A percentile compares a stretch with the other conserved stretches of the same genome.
These are phyloP conservation scores for Porphyrellus cyaneotinctus DNA, from an alignment of 768 basidiomycete species.

Conservation along the genomic window DNA sequence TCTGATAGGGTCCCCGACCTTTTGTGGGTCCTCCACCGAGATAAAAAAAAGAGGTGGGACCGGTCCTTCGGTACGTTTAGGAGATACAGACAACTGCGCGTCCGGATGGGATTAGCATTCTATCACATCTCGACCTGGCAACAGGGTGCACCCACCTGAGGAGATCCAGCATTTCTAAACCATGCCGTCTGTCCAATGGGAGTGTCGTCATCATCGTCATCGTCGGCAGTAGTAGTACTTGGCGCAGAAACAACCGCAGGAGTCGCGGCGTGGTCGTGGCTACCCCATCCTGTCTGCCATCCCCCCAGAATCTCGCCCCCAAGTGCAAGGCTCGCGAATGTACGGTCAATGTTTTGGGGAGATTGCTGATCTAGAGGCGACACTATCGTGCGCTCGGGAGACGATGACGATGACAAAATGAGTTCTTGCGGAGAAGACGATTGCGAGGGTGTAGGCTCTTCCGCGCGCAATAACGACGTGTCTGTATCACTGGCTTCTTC, in stretches of 20 bases:
- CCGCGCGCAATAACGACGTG: slow-evolving; percentile 16
- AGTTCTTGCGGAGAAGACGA: slow-evolving; percentile 11
- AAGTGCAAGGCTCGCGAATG: slow-evolving; percentile 43
- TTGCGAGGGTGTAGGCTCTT: slow-evolving; percentile 11
- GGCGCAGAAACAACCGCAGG: slow-evolving; percentile 23
- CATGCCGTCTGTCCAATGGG: slow-evolving; percentile 51
- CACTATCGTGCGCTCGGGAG: slow-evolving; percentile 26
- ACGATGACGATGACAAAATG: slow-evolving; percentile 14
- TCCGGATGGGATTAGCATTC: not conserved
- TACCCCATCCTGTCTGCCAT: slow-evolving; percentile 52
- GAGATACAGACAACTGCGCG: slow-evolving; percentile 15
- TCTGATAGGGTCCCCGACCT: no score
- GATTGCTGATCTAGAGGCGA: slow-evolving; percentile 30
- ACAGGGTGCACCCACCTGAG: slow-evolving; percentile 12
- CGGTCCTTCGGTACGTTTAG: slow-evolving; percentile 37
- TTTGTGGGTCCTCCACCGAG: slow-evolving; percentile 94
- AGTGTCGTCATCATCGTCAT: slow-evolving; percentile 68
- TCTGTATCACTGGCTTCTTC: slow-evolving; percentile 20
- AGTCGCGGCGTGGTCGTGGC: slow-evolving; percentile 26
- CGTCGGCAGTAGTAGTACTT: slow-evolving; percentile 29
- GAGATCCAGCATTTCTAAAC: slow-evolving; percentile 29
- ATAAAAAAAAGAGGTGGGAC: slow-evolving; percentile 76
- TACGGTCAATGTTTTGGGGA: slow-evolving; percentile 22
- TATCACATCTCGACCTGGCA: not conserved
- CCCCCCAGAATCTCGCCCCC: slow-evolving; percentile 44